Conservation (phyloP, 2,329 filamentous ascomycete species). For the Juglanconis sp. region DNA sequence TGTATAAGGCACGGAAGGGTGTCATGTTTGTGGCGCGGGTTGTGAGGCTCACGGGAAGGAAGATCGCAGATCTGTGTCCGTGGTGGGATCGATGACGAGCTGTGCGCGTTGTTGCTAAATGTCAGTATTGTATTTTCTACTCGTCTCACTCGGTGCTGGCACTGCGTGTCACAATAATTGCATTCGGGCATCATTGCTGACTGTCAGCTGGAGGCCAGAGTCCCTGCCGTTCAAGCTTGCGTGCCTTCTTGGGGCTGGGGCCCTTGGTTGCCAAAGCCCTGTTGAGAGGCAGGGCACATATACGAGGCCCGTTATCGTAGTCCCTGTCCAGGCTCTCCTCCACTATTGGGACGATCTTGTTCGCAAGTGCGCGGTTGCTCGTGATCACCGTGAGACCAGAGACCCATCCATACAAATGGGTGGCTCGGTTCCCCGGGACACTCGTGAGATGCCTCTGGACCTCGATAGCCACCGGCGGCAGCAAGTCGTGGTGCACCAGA, state of each 20-base stretch:
- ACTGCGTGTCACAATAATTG: not conserved
- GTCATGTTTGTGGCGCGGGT: not conserved
- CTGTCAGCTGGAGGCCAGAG: not conserved
- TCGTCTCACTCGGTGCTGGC: too few species aligned
- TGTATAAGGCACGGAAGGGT: not conserved
- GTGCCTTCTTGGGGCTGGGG: not conserved
- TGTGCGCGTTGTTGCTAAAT: too few species aligned
- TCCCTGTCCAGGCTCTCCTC: constrained; percentile 11
- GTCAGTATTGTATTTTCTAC: too few species aligned
- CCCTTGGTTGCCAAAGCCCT: constrained; percentile 17
- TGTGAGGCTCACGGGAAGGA: not conserved
- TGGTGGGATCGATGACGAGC: not conserved
- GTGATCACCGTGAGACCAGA: constrained; percentile 8
- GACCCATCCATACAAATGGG: constrained; percentile 9
- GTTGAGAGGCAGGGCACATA: constrained; percentile 11
- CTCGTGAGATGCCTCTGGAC: constrained; percentile 6
- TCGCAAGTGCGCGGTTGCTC: constrained; percentile 10
- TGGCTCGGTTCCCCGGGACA: constrained; percentile 9
- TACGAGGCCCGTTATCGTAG: constrained; percentile 12
- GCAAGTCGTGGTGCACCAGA: constrained; percentile 1
- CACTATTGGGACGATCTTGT: constrained; percentile 8
- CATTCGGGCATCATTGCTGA: not conserved
- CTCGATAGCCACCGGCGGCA: constrained; percentile 10
- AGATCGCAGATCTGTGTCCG: not conserved
- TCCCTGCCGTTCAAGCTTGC: not conserved